Percentiles rank a stretch among this genome's conserved stretches.
These are phyloP conservation scores for Vaccinium myrtillus DNA, from an alignment of 148 eudicot genomes.

Conservation along the genomic window DNA sequence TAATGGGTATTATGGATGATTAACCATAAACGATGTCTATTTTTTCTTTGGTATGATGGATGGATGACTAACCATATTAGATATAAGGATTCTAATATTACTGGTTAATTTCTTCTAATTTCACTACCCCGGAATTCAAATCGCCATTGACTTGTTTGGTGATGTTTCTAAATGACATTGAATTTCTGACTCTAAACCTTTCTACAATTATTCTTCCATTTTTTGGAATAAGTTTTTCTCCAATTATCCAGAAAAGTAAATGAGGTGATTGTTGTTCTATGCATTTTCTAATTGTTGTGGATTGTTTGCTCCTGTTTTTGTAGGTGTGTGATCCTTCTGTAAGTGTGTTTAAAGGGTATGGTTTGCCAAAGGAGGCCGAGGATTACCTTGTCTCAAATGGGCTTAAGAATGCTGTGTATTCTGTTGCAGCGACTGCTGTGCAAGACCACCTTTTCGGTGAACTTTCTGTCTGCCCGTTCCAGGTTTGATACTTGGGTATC, in stretches of 20 bases:
- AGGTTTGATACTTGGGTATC: conserved; percentile 39
- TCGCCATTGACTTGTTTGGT: background rate
- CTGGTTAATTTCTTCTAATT: background rate
- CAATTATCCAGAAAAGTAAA: background rate
- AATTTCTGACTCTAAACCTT: background rate
- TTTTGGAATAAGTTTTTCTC: background rate
- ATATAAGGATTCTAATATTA: background rate
- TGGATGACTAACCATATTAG: background rate
- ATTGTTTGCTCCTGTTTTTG: background rate
- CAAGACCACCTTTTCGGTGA: conserved; percentile 58
- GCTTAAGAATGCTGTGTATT: conserved; percentile 55
- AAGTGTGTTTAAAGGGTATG: conserved; percentile 69
- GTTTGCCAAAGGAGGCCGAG: conserved; percentile 65
- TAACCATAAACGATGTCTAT: background rate
- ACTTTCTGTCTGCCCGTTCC: conserved; percentile 62
- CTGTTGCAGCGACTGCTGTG: conserved; percentile 56
- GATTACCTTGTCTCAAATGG: conserved; percentile 56
- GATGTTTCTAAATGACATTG: background rate
- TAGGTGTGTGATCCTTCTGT: conserved; percentile 48
- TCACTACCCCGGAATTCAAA: background rate
- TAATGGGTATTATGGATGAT: background rate
- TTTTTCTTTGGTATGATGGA: background rate
- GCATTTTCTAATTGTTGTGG: background rate
- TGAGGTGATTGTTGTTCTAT: background rate
- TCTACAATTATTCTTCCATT: background rate